Evolutionary conservation across 495 filamentous ascomycete species (phyloP).

Genomic region (Penicillium lividum): DNA sequence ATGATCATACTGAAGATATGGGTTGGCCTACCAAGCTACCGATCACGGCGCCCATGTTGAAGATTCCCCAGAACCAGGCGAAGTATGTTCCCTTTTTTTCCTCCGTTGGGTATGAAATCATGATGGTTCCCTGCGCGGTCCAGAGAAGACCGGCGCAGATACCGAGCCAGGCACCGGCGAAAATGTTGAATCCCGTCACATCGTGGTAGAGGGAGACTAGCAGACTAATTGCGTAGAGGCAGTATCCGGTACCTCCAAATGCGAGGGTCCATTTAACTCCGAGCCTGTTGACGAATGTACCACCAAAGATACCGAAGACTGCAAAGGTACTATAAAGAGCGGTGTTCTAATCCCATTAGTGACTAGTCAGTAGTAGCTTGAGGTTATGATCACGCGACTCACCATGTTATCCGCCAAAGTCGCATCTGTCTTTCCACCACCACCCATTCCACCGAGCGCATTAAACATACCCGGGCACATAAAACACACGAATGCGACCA

Average conservation of each 20-base stretch:
- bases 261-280: constrained; percentile 39
- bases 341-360: constrained; percentile 30
- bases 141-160: constrained; percentile 47
- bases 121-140: constrained; percentile 51
- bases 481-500: constrained; percentile 66
- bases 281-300: constrained; percentile 43
- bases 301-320: constrained; percentile 50
- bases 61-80: constrained; percentile 51
- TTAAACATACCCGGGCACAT: constrained; percentile 81
- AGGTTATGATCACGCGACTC: constrained; percentile 1
- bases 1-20: background rate
- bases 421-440: constrained; percentile 47
- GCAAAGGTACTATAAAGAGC: constrained; percentile 61
- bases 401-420: constrained; percentile 37
- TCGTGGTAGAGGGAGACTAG: constrained; percentile 64
- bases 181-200: constrained; percentile 72
- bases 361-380: background rate
- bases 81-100: constrained; percentile 45
- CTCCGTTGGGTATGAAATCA: constrained; percentile 50
- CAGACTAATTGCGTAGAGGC: constrained; percentile 39
- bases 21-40: constrained; percentile 36
- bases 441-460: constrained; percentile 54
- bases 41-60: constrained; percentile 48
- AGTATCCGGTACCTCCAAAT: constrained; percentile 45
- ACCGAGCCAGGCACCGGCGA: constrained; percentile 49